These are phyloP conservation scores for Cyberlindnera xishuangbannaensis DNA, from an alignment of 805 yeast genomes.

Conservation along the genomic window DNA sequence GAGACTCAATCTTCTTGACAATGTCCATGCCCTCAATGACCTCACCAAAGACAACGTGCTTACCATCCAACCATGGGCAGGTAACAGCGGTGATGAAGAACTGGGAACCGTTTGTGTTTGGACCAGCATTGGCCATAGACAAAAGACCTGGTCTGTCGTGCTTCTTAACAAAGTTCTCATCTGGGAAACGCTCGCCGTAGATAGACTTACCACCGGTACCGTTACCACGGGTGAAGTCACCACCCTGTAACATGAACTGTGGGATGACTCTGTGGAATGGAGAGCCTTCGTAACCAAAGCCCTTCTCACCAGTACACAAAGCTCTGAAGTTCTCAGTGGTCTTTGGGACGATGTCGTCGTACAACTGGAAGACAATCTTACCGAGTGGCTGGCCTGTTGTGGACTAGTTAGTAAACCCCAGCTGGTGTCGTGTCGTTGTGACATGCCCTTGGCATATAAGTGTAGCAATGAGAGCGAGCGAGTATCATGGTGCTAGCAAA, in stretches of 20 bases:
- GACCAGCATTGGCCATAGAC: slow-evolving; percentile 98
- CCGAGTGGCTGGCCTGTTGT: slow-evolving; percentile 57
- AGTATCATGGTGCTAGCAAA: no score
- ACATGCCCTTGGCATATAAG: no score
- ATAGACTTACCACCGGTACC: slow-evolving; percentile 97
- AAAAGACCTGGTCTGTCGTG: slow-evolving; percentile 80
- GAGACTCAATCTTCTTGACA: slow-evolving; percentile 76
- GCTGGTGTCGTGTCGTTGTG: no score
- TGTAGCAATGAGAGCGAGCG: no score
- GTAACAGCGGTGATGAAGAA: slow-evolving; percentile 91
- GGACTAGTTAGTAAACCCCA: slow-evolving; percentile 3
- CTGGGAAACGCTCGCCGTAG: slow-evolving; percentile 73
- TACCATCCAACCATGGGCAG: slow-evolving; percentile 87
- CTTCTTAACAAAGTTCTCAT: slow-evolving; percentile 67
- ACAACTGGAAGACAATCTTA: slow-evolving; percentile 80
- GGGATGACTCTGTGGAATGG: slow-evolving; percentile 97
- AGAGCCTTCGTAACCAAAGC: slow-evolving; percentile 85
- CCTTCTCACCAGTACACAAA: slow-evolving; percentile 92
- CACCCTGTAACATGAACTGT: slow-evolving; percentile 97
- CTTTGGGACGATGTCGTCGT: slow-evolving; percentile 89
- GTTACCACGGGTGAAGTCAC: slow-evolving; percentile 87
- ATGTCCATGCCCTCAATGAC: slow-evolving; percentile 79
- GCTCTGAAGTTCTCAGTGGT: slow-evolving; percentile 96
- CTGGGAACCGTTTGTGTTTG: slow-evolving; percentile 97
- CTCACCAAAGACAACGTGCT: slow-evolving; percentile 95